Base-by-base conservation (phyloP, 2,329 filamentous ascomycete species). In the Exophiala lecanii-corni region DNA sequence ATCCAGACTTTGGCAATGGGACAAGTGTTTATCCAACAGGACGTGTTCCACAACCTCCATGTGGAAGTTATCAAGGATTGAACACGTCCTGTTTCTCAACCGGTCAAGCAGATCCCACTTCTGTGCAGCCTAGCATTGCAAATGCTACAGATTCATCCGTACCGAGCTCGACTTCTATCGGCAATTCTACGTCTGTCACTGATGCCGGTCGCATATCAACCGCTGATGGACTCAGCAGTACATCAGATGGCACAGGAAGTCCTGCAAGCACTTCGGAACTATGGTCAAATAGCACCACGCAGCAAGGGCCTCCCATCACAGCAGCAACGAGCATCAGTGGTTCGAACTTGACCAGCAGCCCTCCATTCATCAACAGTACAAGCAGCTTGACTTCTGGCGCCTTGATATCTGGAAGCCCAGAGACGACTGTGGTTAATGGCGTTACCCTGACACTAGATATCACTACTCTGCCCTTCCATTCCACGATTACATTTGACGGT, bases 1-100 rank as follows among this genome's bases (percentile, higher is more conserved):
- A 20, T 31, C 39, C 12, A 42, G 34, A 35, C 36, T 28, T 16
- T 37, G 34, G 39, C 34, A 51, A 48, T 28, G 36, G n/a, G n/a
- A n/a, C n/a, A n/a, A n/a, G n/a, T n/a, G n/a, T n/a, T n/a, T n/a
- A n/a, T n/a, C n/a, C n/a, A 26, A 6, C 23, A 12, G 23, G 7
- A 26, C 6, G 23, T 7, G 12, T 12, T 26, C 23, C 23, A 6
- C 23, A 6, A 26, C 23, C 23, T 26, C 12, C 12, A 6, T 26
- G 23, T 12, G 23, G 6, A 26, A 26, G 23, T 12, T 26, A 26
- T 12, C 7, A 12, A 26, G 23, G 23, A 26, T 26, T 7, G 6
- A 26, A 26, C 12, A 12, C 7, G 12, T 26, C 23, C 12, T 26
- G 23, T 26, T 7, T 26, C 6, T 26, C 23, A 7, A 12, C 23